These are phyloP conservation scores for Bipolaris oryzae DNA, from an alignment of 2,329 filamentous ascomycete genomes.

Conservation along the genomic window DNA sequence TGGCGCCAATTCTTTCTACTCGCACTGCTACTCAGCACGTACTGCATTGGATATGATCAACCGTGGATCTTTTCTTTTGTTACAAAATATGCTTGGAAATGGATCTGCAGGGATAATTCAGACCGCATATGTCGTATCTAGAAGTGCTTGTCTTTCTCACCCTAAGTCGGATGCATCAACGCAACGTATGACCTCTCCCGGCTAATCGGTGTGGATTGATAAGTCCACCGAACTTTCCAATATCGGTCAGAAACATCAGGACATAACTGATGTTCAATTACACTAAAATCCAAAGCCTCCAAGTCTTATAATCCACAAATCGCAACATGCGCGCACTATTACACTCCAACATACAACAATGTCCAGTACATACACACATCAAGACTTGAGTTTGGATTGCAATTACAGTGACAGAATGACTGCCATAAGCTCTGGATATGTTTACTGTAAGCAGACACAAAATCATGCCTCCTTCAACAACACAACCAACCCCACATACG, in stretches of 20 bases:
- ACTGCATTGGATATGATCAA: constrained; percentile 3
- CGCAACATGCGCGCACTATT: not conserved
- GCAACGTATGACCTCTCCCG: not conserved
- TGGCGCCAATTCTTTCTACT: not conserved
- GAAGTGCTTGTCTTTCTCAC: constrained; percentile 4
- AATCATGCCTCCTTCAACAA: constrained; percentile 20
- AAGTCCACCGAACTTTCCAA: not conserved
- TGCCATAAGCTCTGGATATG: constrained; percentile 16
- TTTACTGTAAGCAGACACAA: constrained; percentile 29
- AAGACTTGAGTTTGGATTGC: not conserved
- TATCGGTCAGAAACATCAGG: not conserved
- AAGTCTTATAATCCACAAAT: not conserved
- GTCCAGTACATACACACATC: not conserved
- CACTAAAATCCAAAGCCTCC: not conserved
- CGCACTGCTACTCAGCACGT: constrained; percentile 8
- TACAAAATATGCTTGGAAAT: constrained; percentile 11
- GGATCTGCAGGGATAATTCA: constrained; percentile 4
- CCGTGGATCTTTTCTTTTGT: constrained; percentile 6
- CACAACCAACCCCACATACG: constrained; percentile 36
- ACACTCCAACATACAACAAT: not conserved
- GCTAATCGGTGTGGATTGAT: not conserved
- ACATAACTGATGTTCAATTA: not conserved
- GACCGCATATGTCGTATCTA: constrained; percentile 6
- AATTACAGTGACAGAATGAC: not conserved
- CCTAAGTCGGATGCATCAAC: not conserved